Evolutionary conservation across 352 stramenopile species (phyloP).

Genomic region (Globisporangium barbulae): DNA sequence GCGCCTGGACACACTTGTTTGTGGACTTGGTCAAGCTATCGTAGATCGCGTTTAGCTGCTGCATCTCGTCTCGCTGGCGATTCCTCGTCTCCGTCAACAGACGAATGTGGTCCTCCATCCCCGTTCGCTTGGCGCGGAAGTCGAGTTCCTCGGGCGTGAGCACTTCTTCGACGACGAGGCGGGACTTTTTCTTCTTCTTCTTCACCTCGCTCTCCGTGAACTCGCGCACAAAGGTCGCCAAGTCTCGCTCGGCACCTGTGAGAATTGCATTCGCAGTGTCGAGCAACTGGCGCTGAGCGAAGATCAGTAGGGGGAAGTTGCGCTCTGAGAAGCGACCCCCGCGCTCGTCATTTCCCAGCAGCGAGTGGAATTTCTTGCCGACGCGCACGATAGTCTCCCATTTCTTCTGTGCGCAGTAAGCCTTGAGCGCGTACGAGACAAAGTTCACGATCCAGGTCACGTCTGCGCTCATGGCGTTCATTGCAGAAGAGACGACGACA

Average conservation of each 20-base stretch:
- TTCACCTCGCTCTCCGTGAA: constrained; percentile 65
- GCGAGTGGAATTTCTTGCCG: constrained; percentile 46
- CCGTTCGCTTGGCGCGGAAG: constrained; percentile 40
- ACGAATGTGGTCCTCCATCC: constrained; percentile 40
- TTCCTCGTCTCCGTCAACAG: constrained; percentile 22
- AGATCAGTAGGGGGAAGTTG: constrained; percentile 53
- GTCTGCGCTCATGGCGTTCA: constrained; percentile 35
- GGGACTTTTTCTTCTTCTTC: constrained; percentile 85
- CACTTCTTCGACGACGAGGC: constrained; percentile 66
- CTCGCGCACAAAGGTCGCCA: constrained; percentile 33
- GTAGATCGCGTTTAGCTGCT: constrained; percentile 21
- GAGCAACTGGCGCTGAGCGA: constrained; percentile 64
- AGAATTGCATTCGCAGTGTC: constrained; percentile 30
- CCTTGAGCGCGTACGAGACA: constrained; percentile 35
- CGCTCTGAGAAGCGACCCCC: constrained; percentile 56
- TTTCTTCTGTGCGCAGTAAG: constrained; percentile 26
- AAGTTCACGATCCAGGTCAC: constrained; percentile 47
- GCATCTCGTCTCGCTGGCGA: constrained; percentile 24
- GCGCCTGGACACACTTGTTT: constrained; percentile 60
- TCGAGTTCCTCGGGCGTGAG: constrained; percentile 56
- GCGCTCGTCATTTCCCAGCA: constrained; percentile 27
- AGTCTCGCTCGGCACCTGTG: constrained; percentile 23
- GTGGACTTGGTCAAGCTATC: constrained; percentile 35
- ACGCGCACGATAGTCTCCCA: constrained; percentile 62
- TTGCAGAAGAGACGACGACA: constrained; percentile 28